Percentiles rank a stretch among this genome's conserved stretches.
Conservation (phyloP, 73 alveolate genomes). For the Urostyla sp. region DNA sequence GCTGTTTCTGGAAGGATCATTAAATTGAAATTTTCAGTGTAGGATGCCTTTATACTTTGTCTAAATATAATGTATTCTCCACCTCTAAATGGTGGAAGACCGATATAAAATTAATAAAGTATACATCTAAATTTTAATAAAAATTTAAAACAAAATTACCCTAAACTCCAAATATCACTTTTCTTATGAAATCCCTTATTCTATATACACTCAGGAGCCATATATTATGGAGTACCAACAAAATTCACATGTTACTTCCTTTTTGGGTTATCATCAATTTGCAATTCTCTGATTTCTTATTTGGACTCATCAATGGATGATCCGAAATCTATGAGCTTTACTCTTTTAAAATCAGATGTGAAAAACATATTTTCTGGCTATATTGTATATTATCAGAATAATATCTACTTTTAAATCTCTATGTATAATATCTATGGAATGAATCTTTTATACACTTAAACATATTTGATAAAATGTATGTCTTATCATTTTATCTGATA, state of each 20-base stretch:
- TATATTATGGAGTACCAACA: conserved; percentile 68
- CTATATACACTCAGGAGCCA: conserved; percentile 75
- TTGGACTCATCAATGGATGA: conserved; percentile 42
- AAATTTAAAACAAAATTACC: no score
- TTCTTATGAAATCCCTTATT: conserved; percentile 41
- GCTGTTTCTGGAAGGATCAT: conserved; percentile 52
- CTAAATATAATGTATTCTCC: conserved; percentile 62
- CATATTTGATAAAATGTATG: conserved; percentile 58
- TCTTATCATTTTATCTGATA: background rate
- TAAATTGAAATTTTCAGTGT: background rate
- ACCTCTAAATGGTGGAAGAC: conserved; percentile 65
- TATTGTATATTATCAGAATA: background rate
- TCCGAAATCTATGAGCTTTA: conserved; percentile 66
- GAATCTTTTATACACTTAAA: conserved; percentile 39
- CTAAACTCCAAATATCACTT: conserved; percentile 69
- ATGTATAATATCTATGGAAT: conserved; percentile 34
- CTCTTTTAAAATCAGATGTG: background rate
- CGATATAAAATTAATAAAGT: conserved; percentile 57
- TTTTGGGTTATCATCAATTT: conserved; percentile 65
- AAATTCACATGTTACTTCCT: conserved; percentile 59
- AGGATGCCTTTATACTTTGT: conserved; percentile 46
- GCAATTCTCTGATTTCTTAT: conserved; percentile 38
- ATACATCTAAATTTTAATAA: no score
- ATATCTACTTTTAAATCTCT: conserved; percentile 46
- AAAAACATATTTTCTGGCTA: conserved; percentile 67